These are phyloP conservation scores for Pythium monospermum DNA, from an alignment of 352 stramenopile genomes.

Conservation along the genomic window DNA sequence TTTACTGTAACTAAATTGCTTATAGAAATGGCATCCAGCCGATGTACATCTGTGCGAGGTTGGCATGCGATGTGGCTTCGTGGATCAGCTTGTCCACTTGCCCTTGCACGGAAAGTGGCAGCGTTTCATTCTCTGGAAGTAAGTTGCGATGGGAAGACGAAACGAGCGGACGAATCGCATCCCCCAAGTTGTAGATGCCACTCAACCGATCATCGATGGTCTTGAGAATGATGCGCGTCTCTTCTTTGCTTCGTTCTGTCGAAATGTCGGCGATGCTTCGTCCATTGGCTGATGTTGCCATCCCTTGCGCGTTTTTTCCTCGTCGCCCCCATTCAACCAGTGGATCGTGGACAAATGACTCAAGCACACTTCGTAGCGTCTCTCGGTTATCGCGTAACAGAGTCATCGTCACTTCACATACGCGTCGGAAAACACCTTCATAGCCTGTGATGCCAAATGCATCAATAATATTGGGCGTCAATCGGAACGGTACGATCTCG, in stretches of 20 bases:
- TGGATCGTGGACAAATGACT: slow-evolving; percentile 99
- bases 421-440: slow-evolving; percentile 93
- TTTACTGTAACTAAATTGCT: background rate
- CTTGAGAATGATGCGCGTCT: slow-evolving; percentile 83
- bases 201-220: slow-evolving; percentile 90
- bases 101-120: slow-evolving; percentile 91
- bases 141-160: slow-evolving; percentile 61
- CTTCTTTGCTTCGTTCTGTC: slow-evolving; percentile 77
- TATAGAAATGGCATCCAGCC: slow-evolving; percentile 93
- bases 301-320: slow-evolving; percentile 59
- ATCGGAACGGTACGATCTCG: slow-evolving; percentile 99
- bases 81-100: slow-evolving; percentile 94
- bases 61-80: slow-evolving; percentile 89
- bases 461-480: slow-evolving; percentile 99
- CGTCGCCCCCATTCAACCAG: slow-evolving; percentile 88
- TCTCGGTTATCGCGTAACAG: slow-evolving; percentile 95
- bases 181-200: slow-evolving; percentile 90
- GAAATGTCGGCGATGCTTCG: slow-evolving; percentile 44
- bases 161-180: slow-evolving; percentile 67
- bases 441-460: slow-evolving; percentile 97
- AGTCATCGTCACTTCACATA: slow-evolving; percentile 89
- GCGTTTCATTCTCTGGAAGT: slow-evolving; percentile 70
- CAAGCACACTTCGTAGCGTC: slow-evolving; percentile 97
- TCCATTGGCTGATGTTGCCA: slow-evolving; percentile 21
- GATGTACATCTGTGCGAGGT: slow-evolving; percentile 95